phyloP scores from a whole-genome alignment of 208 protist species.

The Acanthamoeba lenticulata region DNA sequence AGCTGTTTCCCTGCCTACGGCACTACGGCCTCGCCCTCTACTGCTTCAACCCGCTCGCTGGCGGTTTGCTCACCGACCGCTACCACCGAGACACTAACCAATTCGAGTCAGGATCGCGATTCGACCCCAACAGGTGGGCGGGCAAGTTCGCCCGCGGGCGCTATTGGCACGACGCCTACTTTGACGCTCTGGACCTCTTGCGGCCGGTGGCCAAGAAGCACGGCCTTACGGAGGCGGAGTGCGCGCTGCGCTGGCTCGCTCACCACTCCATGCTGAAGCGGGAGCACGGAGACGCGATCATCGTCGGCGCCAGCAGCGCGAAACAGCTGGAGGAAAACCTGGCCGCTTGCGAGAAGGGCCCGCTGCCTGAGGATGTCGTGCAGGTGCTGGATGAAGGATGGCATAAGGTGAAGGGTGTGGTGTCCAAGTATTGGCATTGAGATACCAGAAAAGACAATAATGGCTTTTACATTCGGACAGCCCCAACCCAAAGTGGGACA shows the following conservation, averaged over 20 bases:
- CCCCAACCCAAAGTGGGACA: too few species aligned
- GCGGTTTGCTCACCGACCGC: constrained; percentile 63
- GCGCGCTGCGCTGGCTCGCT: constrained; percentile 51
- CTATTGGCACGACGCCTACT: constrained; percentile 64
- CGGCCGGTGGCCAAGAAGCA: constrained; percentile 35
- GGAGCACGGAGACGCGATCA: constrained; percentile 48
- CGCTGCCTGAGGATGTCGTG: constrained; percentile 51
- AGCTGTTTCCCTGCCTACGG: constrained; percentile 64
- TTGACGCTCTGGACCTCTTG: constrained; percentile 53
- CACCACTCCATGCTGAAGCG: constrained; percentile 66
- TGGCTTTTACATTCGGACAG: too few species aligned
- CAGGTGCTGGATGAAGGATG: constrained; percentile 29
- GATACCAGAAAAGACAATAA: too few species aligned
- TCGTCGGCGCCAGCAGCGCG: constrained; percentile 58
- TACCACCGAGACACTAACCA: constrained; percentile 23
- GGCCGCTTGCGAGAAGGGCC: constrained; percentile 50
- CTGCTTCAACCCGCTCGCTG: constrained; percentile 58
- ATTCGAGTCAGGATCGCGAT: constrained; percentile 47
- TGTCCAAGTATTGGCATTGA: constrained; percentile 50
- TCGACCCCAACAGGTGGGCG: constrained; percentile 1
- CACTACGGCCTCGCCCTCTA: constrained; percentile 61
- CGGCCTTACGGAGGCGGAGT: constrained; percentile 33
- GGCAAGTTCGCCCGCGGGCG: not conserved
- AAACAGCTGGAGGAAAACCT: constrained; percentile 67
- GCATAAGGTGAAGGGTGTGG: not conserved